phyloP scores from a whole-genome alignment of 2,329 filamentous ascomycete genomes.

The Fusarium sp. region DNA sequence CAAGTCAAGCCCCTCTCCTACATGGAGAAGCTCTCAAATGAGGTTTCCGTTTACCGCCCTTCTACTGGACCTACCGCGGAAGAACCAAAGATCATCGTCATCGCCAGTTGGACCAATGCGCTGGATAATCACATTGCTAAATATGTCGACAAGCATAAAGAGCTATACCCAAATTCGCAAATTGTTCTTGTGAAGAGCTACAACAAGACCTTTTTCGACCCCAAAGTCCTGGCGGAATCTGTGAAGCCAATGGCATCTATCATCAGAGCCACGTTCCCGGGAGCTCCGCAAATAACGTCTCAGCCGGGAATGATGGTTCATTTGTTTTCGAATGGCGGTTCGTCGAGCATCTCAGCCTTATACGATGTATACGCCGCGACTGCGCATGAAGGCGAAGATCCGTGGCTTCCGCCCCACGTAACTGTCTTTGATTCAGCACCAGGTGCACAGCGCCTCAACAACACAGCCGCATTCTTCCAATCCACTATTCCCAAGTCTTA shows the following conservation, averaged over 20 bases:
- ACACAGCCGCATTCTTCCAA: constrained; percentile 4
- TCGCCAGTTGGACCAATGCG: constrained; percentile 28
- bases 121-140: constrained; percentile 28
- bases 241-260: neutral
- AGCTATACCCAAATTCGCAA: neutral
- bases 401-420: constrained; percentile 8
- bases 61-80: neutral
- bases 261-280: neutral
- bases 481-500: neutral
- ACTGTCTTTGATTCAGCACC: constrained; percentile 26
- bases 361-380: constrained; percentile 12
- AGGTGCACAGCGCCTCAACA: neutral
- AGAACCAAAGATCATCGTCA: constrained; percentile 21
- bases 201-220: constrained; percentile 7
- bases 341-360: constrained; percentile 1
- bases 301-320: constrained; percentile 9
- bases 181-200: constrained; percentile 16
- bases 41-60: constrained; percentile 18
- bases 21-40: constrained; percentile 23
- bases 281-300: neutral
- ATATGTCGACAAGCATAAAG: constrained; percentile 26
- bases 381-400: neutral
- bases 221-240: neutral
- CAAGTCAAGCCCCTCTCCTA: constrained; percentile 14
- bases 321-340: constrained; percentile 25